Base-by-base conservation (phyloP, 441 rosid species). In the California macrophylla region DNA sequence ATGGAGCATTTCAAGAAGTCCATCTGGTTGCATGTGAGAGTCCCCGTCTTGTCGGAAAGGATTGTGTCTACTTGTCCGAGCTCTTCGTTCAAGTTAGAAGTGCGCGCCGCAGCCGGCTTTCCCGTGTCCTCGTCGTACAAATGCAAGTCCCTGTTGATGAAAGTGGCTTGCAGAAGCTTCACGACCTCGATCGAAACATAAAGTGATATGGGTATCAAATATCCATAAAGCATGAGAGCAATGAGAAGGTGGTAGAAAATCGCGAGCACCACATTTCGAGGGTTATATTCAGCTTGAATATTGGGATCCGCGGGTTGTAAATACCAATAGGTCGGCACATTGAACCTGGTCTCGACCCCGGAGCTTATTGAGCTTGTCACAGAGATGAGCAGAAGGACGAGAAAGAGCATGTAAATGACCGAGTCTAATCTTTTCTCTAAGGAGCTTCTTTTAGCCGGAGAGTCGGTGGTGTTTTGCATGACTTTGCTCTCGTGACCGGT, bases 1-100 rank as follows among this genome's bases (percentile, higher is more conserved):
- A 90, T 77, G n/a, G 98, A 89, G 77, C 88, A 95, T 78, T 92
- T 95, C 66, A 92, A 81, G 71, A 95, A 92, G 76, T 95, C 99
- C 99, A 95, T 95, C 29, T 92, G 88, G 77, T 95, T 95, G 84
- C 99, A 95, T 36, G 99, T 95, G 86, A 95, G 77, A 26, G 99
- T 95, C 64, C 99, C 99, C 0, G 99, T 95, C 78, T 95, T 95
- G 77, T 95, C 99, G 0, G 99, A 95, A 63, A 95, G 95, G 66
- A 95, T 85, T 0, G 97, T 92, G 64, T 88, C 96, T 58, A 95
- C 99, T 74, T 95, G 98, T 47, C 99, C 99, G 58, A 95, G 99
- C 82, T 95, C 99, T 83, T 95, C 98, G 54, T 95, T 95, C 76
- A 95, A 84, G 77, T 95, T 95, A 16, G 99, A 95, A 60, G 99